These are phyloP conservation scores for Aurifilum marmelostoma DNA, from an alignment of 2,329 filamentous ascomycete species.

Conservation along the genomic window DNA sequence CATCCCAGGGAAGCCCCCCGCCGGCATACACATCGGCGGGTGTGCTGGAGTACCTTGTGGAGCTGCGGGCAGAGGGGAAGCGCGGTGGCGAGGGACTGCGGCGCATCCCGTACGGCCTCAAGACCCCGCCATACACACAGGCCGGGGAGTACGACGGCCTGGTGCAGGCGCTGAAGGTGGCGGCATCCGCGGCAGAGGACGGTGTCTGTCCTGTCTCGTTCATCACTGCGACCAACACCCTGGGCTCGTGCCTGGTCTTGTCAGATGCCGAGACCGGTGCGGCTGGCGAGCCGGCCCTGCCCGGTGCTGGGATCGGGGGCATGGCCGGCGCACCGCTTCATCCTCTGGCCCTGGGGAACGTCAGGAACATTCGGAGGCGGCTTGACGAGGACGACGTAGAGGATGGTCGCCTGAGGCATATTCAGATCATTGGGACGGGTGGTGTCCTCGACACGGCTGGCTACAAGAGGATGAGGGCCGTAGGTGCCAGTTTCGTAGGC, in stretches of 20 bases:
- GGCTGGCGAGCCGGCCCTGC: constrained; percentile 51
- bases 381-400: constrained; percentile 52
- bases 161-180: constrained; percentile 49
- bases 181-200: constrained; percentile 33
- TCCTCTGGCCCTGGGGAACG: constrained; percentile 75
- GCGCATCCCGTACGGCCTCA: constrained; percentile 60
- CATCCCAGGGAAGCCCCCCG: constrained; percentile 67
- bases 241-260: constrained; percentile 69
- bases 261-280: constrained; percentile 28
- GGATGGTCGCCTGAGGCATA: constrained; percentile 45
- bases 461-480: constrained; percentile 66
- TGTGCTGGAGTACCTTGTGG: constrained; percentile 58
- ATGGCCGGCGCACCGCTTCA: constrained; percentile 74
- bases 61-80: constrained; percentile 39
- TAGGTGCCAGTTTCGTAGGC: constrained; percentile 68
- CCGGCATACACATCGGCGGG: constrained; percentile 66
- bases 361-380: constrained; percentile 65
- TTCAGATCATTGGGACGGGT: constrained; percentile 72
- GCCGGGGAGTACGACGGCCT: constrained; percentile 65
- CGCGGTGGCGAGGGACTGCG: constrained; percentile 10
- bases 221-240: constrained; percentile 73
- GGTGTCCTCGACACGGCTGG: constrained; percentile 69
- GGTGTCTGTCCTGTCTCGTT: constrained; percentile 59
- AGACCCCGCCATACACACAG: constrained; percentile 78
- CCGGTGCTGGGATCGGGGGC: constrained; percentile 65